phyloP scores from a whole-genome alignment of 1,139 yeast genomes.

The Candida frijolesensis region DNA sequence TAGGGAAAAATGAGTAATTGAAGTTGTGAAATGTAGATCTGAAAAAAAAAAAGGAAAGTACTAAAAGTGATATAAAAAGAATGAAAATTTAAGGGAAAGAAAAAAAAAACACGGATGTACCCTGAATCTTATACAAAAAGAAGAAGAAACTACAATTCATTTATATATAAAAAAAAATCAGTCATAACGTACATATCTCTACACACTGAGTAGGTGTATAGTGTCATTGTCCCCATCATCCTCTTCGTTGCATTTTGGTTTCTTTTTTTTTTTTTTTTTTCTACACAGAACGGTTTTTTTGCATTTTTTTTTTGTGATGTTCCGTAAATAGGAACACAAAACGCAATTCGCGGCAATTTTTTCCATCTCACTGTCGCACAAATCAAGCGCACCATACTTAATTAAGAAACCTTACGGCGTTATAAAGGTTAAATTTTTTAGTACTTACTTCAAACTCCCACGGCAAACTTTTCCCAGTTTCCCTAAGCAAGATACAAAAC shows the following conservation, averaged over 20 bases:
- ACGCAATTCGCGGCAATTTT: background rate
- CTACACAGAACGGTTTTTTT: background rate
- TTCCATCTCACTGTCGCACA: too few relatives aligned
- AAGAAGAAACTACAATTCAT: background rate
- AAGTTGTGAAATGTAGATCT: background rate
- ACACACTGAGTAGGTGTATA: too few relatives aligned
- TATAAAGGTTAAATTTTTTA: too few relatives aligned
- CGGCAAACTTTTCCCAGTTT: too few relatives aligned
- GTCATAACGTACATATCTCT: background rate
- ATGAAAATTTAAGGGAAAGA: background rate
- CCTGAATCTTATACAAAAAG: background rate
- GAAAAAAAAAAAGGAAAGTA: background rate
- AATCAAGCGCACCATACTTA: too few relatives aligned
- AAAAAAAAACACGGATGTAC: background rate
- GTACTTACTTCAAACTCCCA: too few relatives aligned
- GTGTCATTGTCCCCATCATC: background rate
- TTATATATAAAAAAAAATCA: background rate
- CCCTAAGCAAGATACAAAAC: too few relatives aligned
- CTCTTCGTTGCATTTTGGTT: background rate
- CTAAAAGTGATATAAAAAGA: background rate
- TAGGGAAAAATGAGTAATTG: background rate
- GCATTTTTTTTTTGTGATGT: slow-evolving; percentile 2
- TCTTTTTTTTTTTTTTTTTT: background rate
- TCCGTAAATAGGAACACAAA: slow-evolving; percentile 3
- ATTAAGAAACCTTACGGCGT: too few relatives aligned